These are phyloP conservation scores for Paramecium primaurelia DNA, from an alignment of 73 alveolate species.

Conservation along the genomic window DNA sequence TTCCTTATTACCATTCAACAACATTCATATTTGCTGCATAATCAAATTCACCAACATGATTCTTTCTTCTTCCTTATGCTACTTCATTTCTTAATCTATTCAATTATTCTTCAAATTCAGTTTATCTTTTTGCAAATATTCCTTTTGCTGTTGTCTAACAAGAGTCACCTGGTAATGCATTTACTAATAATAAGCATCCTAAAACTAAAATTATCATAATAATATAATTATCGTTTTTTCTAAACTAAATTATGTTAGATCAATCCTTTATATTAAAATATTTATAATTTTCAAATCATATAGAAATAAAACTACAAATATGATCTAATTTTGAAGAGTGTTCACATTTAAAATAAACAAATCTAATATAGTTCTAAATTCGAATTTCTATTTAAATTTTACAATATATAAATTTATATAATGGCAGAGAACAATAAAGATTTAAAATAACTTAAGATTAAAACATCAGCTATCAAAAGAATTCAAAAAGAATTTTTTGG, in stretches of 20 bases:
- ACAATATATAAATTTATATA: not conserved
- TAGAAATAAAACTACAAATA: not conserved
- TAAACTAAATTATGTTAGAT: not conserved
- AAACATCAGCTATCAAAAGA: slow-evolving; percentile 19
- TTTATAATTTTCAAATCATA: not conserved
- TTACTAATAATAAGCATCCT: not conserved
- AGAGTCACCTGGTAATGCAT: slow-evolving; percentile 6
- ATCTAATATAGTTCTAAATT: not conserved
- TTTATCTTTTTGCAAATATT: not conserved
- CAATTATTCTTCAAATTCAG: slow-evolving; percentile 13
- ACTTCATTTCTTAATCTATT: slow-evolving; percentile 48
- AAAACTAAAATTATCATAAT: not conserved
- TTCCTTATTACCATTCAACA: not conserved
- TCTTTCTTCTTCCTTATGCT: slow-evolving; percentile 32
- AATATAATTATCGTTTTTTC: not conserved
- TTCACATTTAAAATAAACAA: not conserved
- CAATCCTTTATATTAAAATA: not conserved
- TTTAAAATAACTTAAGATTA: slow-evolving; percentile 3
- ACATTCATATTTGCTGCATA: slow-evolving; percentile 51
- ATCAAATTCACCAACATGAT: slow-evolving; percentile 1
- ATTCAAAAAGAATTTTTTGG: slow-evolving; percentile 38
- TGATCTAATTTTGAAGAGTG: not conserved
- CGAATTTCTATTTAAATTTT: not conserved
- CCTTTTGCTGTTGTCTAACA: slow-evolving; percentile 35
- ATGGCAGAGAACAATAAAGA: slow-evolving; percentile 51